Base-by-base conservation (phyloP, 139 green algal species). In the Eudorina sp. region DNA sequence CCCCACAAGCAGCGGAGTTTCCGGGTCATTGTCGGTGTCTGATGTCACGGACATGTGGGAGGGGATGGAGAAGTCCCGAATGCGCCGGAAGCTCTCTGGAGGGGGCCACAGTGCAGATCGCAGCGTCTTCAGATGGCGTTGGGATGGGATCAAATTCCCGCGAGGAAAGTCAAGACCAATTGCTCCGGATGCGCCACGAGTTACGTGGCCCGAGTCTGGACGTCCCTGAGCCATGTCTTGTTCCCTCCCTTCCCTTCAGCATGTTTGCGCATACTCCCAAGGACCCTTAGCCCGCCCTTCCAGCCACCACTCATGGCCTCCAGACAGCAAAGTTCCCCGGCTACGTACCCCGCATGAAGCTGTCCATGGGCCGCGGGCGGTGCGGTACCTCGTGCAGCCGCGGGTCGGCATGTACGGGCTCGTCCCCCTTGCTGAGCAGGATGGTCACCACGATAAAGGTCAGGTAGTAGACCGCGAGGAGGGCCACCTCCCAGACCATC, bases 301-400 rank as follows among this genome's bases (percentile, higher is more conserved):
- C n/a, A n/a, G n/a, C n/a, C n/a, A n/a, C n/a, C n/a, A n/a, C n/a
- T n/a, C n/a, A n/a, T n/a, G n/a, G n/a, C n/a, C n/a, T n/a, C n/a
- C n/a, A n/a, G n/a, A n/a, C n/a, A n/a, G n/a, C n/a, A n/a, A n/a
- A n/a, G n/a, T n/a, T n/a, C n/a, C n/a, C n/a, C n/a, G n/a, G n/a
- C n/a, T n/a, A n/a, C n/a, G 40, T 46, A 79, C 58, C 68, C 46
- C 83, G 5, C 34, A 88, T 25, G 51, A 60, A 81, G 46, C 25
- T 45, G 66, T 88, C 83, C 68, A 53, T 11, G 25, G 36, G 83
- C 66, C 25, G 40, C n/a, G 45, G 82, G 8, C 31, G 19, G 82
- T 88, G 82, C 9, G 91, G 91, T 31, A 95, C 79, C 79, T 95
- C 92, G 75, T 93, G 92, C 38, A 84, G 73, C 23, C 72, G 70